A percentile compares a stretch with the other conserved stretches of the same genome.
phyloP scores from a whole-genome alignment of 768 basidiomycete genomes.

The Boletus eberwhitei region DNA sequence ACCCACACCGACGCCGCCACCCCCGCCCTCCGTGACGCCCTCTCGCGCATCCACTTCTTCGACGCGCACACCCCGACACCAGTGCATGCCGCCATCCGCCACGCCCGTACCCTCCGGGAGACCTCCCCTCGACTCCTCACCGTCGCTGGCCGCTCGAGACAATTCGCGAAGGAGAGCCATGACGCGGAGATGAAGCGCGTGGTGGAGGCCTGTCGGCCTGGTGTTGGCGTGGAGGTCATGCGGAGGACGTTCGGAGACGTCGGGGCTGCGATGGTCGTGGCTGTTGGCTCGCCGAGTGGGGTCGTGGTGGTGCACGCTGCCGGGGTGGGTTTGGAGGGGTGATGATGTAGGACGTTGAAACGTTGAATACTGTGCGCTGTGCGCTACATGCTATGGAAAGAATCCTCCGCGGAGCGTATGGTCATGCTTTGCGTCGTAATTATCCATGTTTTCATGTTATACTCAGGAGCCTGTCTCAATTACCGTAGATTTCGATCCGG shows the following conservation, averaged over 20 bases:
- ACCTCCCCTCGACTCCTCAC: constrained; percentile 48
- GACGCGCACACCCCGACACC: constrained; percentile 53
- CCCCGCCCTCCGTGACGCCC: constrained; percentile 30
- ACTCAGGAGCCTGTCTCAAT: not conserved
- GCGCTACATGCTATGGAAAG: not conserved
- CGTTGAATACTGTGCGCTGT: too few species aligned
- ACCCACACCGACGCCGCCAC: not conserved
- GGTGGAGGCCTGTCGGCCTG: constrained; percentile 40
- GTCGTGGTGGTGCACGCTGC: constrained; percentile 70
- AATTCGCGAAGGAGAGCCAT: constrained; percentile 73
- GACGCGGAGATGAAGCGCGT: constrained; percentile 64
- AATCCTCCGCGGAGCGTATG: too few species aligned
- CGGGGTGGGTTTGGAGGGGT: constrained; percentile 10
- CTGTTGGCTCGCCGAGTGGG: constrained; percentile 46
- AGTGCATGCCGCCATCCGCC: constrained; percentile 51
- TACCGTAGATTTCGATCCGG: not conserved
- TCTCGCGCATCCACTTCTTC: constrained; percentile 63
- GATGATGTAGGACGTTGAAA: not conserved
- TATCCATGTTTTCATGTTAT: not conserved
- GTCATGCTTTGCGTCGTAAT: not conserved
- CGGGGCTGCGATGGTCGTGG: constrained; percentile 70
- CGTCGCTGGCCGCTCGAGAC: constrained; percentile 70
- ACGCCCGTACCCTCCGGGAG: constrained; percentile 34
- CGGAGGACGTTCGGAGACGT: constrained; percentile 86
- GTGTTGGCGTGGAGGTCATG: constrained; percentile 33